These are phyloP conservation scores for Lipomyces orientalis DNA, from an alignment of 805 yeast species.

Conservation along the genomic window DNA sequence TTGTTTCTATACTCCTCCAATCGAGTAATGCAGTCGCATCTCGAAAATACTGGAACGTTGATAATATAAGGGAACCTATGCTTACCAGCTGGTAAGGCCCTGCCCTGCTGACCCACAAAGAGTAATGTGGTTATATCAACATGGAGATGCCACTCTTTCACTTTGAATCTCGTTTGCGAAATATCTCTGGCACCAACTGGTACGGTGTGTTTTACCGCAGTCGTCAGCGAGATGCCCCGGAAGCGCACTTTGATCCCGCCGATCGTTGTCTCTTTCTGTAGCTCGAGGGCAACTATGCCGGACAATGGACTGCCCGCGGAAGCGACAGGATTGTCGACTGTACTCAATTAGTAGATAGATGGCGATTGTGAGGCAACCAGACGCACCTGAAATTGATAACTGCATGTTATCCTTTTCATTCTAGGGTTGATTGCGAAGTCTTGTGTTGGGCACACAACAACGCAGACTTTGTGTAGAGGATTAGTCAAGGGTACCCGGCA, in stretches of 20 bases:
- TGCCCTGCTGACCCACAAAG: not conserved
- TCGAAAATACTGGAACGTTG: slow-evolving; percentile 22
- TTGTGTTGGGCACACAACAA: no score
- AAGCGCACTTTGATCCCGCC: slow-evolving; percentile 25
- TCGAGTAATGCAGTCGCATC: slow-evolving; percentile 10
- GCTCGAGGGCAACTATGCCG: slow-evolving; percentile 14
- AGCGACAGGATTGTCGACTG: slow-evolving; percentile 18
- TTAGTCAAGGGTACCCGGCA: no score
- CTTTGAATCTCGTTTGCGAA: not conserved
- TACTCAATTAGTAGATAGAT: not conserved
- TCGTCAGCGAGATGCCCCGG: slow-evolving; percentile 22
- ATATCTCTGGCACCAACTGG: not conserved
- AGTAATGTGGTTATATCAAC: slow-evolving; percentile 10
- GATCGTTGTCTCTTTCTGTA: slow-evolving; percentile 13
- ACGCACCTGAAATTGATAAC: not conserved
- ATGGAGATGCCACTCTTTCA: slow-evolving; percentile 14
- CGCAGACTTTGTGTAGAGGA: no score
- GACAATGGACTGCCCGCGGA: slow-evolving; percentile 18
- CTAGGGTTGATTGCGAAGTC: no score
- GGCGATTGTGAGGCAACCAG: not conserved
- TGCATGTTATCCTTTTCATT: not conserved
- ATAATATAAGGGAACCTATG: slow-evolving; percentile 9
- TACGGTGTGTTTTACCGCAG: not conserved
- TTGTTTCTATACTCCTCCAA: not conserved
- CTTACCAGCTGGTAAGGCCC: slow-evolving; percentile 10